Evolutionary conservation across 2,329 filamentous ascomycete genomes (phyloP).

Genomic region (Fusarium brachygibbosum): DNA sequence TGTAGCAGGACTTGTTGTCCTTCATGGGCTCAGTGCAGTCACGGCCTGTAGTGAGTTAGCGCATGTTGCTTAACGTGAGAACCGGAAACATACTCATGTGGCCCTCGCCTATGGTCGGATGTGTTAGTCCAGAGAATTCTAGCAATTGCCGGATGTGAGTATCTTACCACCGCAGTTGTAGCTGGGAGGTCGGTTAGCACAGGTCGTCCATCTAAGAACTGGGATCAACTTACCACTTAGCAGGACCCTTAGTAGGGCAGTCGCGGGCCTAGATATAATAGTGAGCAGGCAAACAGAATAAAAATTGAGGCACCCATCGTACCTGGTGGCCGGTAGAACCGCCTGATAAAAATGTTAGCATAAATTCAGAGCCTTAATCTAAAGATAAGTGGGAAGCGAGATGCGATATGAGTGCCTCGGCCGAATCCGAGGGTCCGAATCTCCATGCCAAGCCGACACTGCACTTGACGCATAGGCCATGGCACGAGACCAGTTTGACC

Average conservation of each 20-base stretch:
- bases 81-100: slow-evolving; percentile 79
- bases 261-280: slow-evolving; percentile 75
- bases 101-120: slow-evolving; percentile 66
- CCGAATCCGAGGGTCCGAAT: background rate
- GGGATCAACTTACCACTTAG: slow-evolving; percentile 76
- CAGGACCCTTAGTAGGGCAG: slow-evolving; percentile 85
- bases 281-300: slow-evolving; percentile 22
- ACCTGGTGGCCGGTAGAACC: slow-evolving; percentile 82
- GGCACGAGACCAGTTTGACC: slow-evolving; percentile 14
- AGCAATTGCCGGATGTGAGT: background rate
- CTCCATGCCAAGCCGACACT: slow-evolving; percentile 12
- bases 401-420: background rate
- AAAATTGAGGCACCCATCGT: slow-evolving; percentile 52
- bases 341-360: slow-evolving; percentile 63
- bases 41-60: slow-evolving; percentile 70
- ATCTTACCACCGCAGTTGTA: slow-evolving; percentile 83
- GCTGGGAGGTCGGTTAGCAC: slow-evolving; percentile 59
- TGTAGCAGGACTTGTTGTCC: slow-evolving; percentile 84
- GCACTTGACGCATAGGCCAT: background rate
- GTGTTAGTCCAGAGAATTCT: slow-evolving; percentile 44
- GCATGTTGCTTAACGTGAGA: background rate
- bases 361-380: slow-evolving; percentile 1
- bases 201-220: background rate
- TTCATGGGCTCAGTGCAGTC: slow-evolving; percentile 92
- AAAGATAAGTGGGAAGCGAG: slow-evolving; percentile 6